Base-by-base conservation (phyloP, 2,329 filamentous ascomycete genomes). In the Colletotrichum abscissum region DNA sequence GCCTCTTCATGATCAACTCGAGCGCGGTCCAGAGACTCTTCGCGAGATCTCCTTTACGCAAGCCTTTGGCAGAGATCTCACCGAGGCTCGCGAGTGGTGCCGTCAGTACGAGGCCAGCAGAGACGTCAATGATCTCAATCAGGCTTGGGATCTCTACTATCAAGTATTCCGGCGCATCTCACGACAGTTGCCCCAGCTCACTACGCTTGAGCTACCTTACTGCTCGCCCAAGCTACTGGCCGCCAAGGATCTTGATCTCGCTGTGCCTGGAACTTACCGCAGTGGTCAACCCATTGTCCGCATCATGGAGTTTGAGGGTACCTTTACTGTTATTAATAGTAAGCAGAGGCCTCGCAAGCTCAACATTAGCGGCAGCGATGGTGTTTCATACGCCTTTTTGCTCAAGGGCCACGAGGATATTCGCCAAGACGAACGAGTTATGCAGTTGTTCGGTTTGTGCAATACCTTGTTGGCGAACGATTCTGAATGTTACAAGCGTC, bases 391-490 rank as follows among this genome's bases (percentile, higher is more conserved):
- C 81, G 93, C 94, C 63, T 98, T 98, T 85, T 84, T 94, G 72
- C 90, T 99, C 78, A 99, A 99, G 87, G 97, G 97, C n/a, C 97
- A 99, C 79, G 97, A 99, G 84, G 97, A 99, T 86, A 98, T 99
- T 76, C 93, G 97, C 73, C 97, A 99, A 83, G 97, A 99, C 80
- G 97, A 99, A 84, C 93, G 97, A 84, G 97, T 99, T 77, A 99
- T 99, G 97, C 97, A 99, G 84, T 90, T 99, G 46, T 99, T 99
- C 80, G 97, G 97, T 54, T 90, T 99, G 16, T 97, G 96, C 85
- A 99, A 99, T 82, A 99, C 97, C 0, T 90, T 99, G 1, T 90
- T 99, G 55, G 90, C 94, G 58, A 96, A 96, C 79, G 97, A 99
- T 81, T 94, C 95, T 4, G 97, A 99, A 84, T 97, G 93, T 78